These are phyloP conservation scores for Saccharomyces pastorianus DNA, from an alignment of 1,139 yeast species.

Conservation along the genomic window DNA sequence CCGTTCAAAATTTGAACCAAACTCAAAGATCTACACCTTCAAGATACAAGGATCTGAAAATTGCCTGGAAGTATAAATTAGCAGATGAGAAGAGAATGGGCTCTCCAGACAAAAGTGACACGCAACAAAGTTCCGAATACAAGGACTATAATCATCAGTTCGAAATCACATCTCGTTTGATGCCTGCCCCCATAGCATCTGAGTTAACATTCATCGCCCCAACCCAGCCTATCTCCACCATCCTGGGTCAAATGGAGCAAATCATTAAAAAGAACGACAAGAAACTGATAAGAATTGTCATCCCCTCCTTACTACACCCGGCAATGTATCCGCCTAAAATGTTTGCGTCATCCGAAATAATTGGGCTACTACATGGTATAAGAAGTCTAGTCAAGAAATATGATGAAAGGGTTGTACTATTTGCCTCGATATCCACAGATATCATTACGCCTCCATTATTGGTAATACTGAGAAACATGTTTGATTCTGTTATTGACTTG, in stretches of 20 bases:
- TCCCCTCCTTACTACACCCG: slow-evolving; percentile 78
- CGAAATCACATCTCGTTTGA: slow-evolving; percentile 62
- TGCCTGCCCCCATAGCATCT: slow-evolving; percentile 56
- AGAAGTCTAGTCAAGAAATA: slow-evolving; percentile 47
- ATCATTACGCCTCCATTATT: slow-evolving; percentile 44
- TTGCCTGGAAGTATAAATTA: slow-evolving; percentile 82
- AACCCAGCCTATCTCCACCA: slow-evolving; percentile 18
- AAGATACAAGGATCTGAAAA: slow-evolving; percentile 49
- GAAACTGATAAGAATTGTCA: slow-evolving; percentile 53
- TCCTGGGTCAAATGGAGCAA: slow-evolving; percentile 38
- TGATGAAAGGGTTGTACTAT: slow-evolving; percentile 41
- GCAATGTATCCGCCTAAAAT: slow-evolving; percentile 56
- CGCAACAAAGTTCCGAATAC: slow-evolving; percentile 30
- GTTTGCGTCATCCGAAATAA: slow-evolving; percentile 41
- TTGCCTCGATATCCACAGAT: slow-evolving; percentile 57
- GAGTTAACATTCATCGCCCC: slow-evolving; percentile 52
- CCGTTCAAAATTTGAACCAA: slow-evolving; percentile 57
- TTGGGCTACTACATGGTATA: slow-evolving; percentile 60
- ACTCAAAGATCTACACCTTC: slow-evolving; percentile 14
- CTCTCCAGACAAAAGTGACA: slow-evolving; percentile 22
- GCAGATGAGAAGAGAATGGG: slow-evolving; percentile 35
- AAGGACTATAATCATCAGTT: slow-evolving; percentile 57
- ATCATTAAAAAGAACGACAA: slow-evolving; percentile 37
- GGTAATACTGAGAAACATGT: slow-evolving; percentile 48
- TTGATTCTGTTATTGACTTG: slow-evolving; percentile 65